Evolutionary conservation across 129 eudicot genomes (phyloP).

Genomic region (Calendula officinalis): DNA sequence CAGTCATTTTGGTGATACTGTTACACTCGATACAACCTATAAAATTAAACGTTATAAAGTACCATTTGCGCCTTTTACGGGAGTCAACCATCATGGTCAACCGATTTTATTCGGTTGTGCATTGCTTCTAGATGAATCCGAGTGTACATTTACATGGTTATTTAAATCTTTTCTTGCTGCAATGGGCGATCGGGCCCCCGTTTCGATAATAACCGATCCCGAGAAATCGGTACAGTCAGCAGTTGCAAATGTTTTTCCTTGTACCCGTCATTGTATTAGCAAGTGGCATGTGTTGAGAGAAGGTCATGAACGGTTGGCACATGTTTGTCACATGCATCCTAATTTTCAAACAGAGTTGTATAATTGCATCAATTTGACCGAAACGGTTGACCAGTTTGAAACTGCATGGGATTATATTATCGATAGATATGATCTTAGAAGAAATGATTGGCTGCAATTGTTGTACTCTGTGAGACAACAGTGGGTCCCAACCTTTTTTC

Average conservation of each 20-base stretch:
- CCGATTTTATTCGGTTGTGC: constrained; percentile 79
- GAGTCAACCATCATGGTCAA: constrained; percentile 92
- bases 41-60: constrained; percentile 68
- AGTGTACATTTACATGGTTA: constrained; percentile 81
- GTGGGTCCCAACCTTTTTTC: constrained; percentile 86
- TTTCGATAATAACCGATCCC: constrained; percentile 66
- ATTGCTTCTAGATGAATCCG: constrained; percentile 82
- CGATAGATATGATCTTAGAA: constrained; percentile 71
- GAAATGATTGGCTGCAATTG: constrained; percentile 76
- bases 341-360: constrained; percentile 73
- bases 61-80: constrained; percentile 84
- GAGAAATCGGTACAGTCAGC: constrained; percentile 72
- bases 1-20: constrained; percentile 78
- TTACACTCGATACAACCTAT: constrained; percentile 65
- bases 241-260: constrained; percentile 64
- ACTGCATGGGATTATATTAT: constrained; percentile 59
- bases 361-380: constrained; percentile 73
- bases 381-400: constrained; percentile 75
- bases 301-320: constrained; percentile 71
- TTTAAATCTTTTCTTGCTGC: constrained; percentile 82
- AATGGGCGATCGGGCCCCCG: constrained; percentile 68
- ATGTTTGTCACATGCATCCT: constrained; percentile 62
- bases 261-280: constrained; percentile 70
- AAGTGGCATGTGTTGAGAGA: constrained; percentile 89
- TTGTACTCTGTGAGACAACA: constrained; percentile 49